Evolutionary conservation across 106 monocot genomes (phyloP).

Genomic region (Dendrobium huoshanense): DNA sequence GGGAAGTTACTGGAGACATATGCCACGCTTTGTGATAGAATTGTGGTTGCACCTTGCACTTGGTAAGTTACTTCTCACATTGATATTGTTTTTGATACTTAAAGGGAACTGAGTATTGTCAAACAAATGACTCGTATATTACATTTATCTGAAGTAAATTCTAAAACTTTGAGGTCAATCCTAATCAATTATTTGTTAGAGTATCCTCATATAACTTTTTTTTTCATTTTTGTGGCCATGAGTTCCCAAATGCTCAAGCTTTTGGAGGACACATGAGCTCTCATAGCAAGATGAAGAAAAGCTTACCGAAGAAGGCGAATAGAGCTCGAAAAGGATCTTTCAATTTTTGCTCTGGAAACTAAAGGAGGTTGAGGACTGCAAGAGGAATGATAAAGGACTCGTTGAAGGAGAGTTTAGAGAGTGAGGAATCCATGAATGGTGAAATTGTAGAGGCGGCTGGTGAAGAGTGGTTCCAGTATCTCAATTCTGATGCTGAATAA

Average conservation of each 20-base stretch:
- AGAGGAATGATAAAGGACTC: background rate
- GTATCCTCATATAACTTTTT: no score
- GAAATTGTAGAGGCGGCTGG: background rate
- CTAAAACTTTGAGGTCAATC: no score
- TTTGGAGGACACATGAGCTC: constrained; percentile 40
- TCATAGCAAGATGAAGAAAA: constrained; percentile 18
- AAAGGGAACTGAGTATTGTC: no score
- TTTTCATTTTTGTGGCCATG: constrained; percentile 1
- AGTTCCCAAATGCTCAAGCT: constrained; percentile 32
- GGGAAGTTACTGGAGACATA: constrained; percentile 80
- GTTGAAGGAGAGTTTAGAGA: no score
- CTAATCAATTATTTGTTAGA: no score
- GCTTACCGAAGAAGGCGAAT: background rate
- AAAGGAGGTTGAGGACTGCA: background rate
- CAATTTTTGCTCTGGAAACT: background rate
- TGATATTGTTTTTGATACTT: no score
- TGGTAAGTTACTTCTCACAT: constrained; percentile 35
- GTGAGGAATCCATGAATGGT: background rate
- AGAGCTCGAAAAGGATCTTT: background rate
- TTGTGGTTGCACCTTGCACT: constrained; percentile 61
- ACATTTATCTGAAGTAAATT: no score
- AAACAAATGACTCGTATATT: no score
- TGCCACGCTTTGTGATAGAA: constrained; percentile 54
- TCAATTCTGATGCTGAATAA: background rate
- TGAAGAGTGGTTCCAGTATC: constrained; percentile 3